Conservation (phyloP, 2,329 filamentous ascomycete species). For the Fusarium agapanthi region DNA sequence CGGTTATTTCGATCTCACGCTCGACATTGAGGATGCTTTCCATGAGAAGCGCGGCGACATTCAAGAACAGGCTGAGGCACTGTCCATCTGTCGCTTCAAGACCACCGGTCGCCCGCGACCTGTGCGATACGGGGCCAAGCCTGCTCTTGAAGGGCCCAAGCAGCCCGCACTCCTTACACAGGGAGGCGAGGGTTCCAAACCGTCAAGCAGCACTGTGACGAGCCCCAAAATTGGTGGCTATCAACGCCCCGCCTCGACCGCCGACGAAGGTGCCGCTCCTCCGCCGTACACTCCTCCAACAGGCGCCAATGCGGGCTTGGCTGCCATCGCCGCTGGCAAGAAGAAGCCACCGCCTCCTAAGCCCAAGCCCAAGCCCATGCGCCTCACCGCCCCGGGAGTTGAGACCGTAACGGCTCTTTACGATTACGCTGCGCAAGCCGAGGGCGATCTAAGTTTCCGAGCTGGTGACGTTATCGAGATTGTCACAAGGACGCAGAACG, state of each 20-base stretch:
- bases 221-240: conserved; percentile 48
- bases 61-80: conserved; percentile 82
- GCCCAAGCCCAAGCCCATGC: conserved; percentile 79
- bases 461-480: conserved; percentile 93
- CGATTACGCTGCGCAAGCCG: conserved; percentile 94
- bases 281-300: conserved; percentile 72
- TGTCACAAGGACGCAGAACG: conserved; percentile 80
- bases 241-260: conserved; percentile 45
- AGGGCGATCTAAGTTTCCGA: conserved; percentile 90
- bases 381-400: conserved; percentile 69
- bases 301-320: conserved; percentile 52
- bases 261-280: conserved; percentile 67
- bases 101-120: conserved; percentile 76
- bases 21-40: conserved; percentile 92
- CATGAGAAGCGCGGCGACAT: conserved; percentile 87
- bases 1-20: conserved; percentile 92
- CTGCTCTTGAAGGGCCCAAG: conserved; percentile 58
- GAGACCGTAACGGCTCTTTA: conserved; percentile 93
- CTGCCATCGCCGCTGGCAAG: conserved; percentile 61
- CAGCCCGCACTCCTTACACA: conserved; percentile 61
- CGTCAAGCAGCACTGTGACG: conserved; percentile 25
- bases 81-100: conserved; percentile 91
- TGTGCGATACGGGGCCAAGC: conserved; percentile 67
- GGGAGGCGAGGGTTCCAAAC: conserved; percentile 53
- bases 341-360: conserved; percentile 75